Conservation (phyloP, 2,329 filamentous ascomycete species). For the Fusarium drepaniforme region DNA sequence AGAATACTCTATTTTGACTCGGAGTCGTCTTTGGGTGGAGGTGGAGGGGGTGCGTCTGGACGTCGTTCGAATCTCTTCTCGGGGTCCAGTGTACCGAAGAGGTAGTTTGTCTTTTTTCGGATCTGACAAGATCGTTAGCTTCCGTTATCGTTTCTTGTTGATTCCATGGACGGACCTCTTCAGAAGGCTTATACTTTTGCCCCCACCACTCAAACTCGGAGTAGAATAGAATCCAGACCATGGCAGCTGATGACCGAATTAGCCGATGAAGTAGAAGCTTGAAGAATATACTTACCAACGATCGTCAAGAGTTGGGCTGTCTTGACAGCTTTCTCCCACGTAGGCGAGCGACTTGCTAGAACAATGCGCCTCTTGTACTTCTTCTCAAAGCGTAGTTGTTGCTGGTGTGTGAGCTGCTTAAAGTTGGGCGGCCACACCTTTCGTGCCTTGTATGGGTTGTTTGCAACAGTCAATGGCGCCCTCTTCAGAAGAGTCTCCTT, state of each 20-base stretch:
- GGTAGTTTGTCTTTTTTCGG: slow-evolving; percentile 50
- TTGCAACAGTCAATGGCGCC: slow-evolving; percentile 54
- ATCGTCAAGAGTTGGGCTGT: slow-evolving; percentile 73
- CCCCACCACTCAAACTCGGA: slow-evolving; percentile 60
- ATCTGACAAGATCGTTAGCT: slow-evolving; percentile 46
- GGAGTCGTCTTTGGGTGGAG: slow-evolving; percentile 39
- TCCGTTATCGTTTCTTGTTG: background rate
- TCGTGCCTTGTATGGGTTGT: slow-evolving; percentile 73
- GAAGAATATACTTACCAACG: slow-evolving; percentile 56
- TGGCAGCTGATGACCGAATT: slow-evolving; percentile 45
- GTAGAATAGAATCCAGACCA: slow-evolving; percentile 56
- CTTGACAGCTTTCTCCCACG: slow-evolving; percentile 74
- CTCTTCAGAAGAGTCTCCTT: slow-evolving; percentile 45
- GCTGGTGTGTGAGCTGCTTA: slow-evolving; percentile 73
- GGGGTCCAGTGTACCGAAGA: slow-evolving; percentile 56
- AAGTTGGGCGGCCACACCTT: slow-evolving; percentile 86
- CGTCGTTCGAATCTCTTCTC: slow-evolving; percentile 58
- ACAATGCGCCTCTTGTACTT: slow-evolving; percentile 79
- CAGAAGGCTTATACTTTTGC: slow-evolving; percentile 56
- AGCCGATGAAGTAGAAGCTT: slow-evolving; percentile 6
- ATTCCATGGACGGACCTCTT: slow-evolving; percentile 49
- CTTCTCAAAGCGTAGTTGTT: slow-evolving; percentile 83
- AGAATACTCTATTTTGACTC: slow-evolving; percentile 44
- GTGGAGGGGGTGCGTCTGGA: slow-evolving; percentile 51
- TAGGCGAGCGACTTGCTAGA: slow-evolving; percentile 70